These are phyloP conservation scores for Clarireedia hainanense DNA, from an alignment of 2,329 filamentous ascomycete species.

Conservation along the genomic window DNA sequence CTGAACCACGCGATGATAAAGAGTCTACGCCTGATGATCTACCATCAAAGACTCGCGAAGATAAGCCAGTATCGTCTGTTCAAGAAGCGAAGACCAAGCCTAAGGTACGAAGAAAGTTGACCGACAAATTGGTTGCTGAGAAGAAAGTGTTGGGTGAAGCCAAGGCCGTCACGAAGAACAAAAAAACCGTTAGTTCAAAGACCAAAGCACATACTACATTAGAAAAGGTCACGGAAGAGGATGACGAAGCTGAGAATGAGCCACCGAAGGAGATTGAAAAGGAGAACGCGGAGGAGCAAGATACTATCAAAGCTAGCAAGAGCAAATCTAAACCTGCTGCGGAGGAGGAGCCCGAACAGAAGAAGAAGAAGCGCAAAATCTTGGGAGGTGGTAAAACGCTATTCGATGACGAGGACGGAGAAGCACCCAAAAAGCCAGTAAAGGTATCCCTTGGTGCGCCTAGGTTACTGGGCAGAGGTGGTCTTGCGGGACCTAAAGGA, in stretches of 20 bases:
- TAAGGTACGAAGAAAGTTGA: slow-evolving; percentile 19
- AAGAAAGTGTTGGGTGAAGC: slow-evolving; percentile 36
- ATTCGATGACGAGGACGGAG: slow-evolving; percentile 63
- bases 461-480: slow-evolving; percentile 26
- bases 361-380: slow-evolving; percentile 64
- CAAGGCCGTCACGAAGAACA: slow-evolving; percentile 27
- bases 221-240: slow-evolving; percentile 36
- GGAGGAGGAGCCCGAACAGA: slow-evolving; percentile 29
- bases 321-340: slow-evolving; percentile 4
- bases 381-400: slow-evolving; percentile 58
- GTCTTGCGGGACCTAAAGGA: slow-evolving; percentile 21
- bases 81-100: slow-evolving; percentile 10
- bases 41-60: background rate
- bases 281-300: slow-evolving; percentile 4
- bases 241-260: slow-evolving; percentile 19
- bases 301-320: slow-evolving; percentile 12
- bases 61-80: slow-evolving; percentile 1
- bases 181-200: slow-evolving; percentile 29
- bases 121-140: slow-evolving; percentile 24
- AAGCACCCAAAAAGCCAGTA: slow-evolving; percentile 32
- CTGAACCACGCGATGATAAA: slow-evolving; percentile 10
- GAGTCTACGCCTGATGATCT: slow-evolving; percentile 3
- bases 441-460: slow-evolving; percentile 29
- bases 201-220: slow-evolving; percentile 26
- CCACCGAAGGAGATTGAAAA: slow-evolving; percentile 28